Conservation (phyloP, 2,329 filamentous ascomycete species). For the Corniculantispora saksenae region DNA sequence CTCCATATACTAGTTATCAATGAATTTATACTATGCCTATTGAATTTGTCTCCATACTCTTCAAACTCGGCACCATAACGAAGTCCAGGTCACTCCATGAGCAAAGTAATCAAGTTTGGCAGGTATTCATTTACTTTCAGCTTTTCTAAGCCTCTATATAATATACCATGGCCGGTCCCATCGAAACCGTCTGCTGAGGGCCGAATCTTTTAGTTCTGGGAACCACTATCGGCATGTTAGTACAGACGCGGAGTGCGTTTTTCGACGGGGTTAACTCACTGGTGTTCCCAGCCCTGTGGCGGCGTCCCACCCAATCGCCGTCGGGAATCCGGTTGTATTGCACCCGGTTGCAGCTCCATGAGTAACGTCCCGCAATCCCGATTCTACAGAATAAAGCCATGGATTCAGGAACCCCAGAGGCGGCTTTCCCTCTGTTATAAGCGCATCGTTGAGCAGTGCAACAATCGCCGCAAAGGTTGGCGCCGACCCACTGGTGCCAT, state of each 20-base stretch:
- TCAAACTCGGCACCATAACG: too few relatives aligned
- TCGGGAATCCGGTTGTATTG: slow-evolving; percentile 9
- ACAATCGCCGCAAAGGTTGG: slow-evolving; percentile 65
- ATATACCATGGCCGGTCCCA: slow-evolving; percentile 16
- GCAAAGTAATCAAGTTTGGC: too few relatives aligned
- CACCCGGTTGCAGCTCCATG: slow-evolving; percentile 22
- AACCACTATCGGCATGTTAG: slow-evolving; percentile 10
- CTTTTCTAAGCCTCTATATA: not conserved
- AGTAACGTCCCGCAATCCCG: slow-evolving; percentile 14
- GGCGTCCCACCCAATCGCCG: slow-evolving; percentile 25
- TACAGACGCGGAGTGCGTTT: too few relatives aligned
- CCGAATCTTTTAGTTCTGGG: slow-evolving; percentile 12
- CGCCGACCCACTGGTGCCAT: slow-evolving; percentile 50
- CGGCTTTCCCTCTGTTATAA: slow-evolving; percentile 54
- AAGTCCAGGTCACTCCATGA: too few relatives aligned
- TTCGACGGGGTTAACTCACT: not conserved
- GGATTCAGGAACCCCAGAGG: slow-evolving; percentile 63
- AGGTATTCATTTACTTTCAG: too few relatives aligned
- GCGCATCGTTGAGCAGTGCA: slow-evolving; percentile 64
- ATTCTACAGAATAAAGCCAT: slow-evolving; percentile 49
- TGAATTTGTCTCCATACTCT: too few relatives aligned
- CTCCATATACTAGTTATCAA: too few relatives aligned
- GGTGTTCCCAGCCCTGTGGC: slow-evolving; percentile 37
- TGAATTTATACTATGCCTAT: too few relatives aligned
- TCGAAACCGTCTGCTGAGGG: not conserved